A percentile compares a stretch with the other conserved stretches of the same genome.
These are phyloP conservation scores for Hemisphaericaspora nanyangensis DNA, from an alignment of 805 yeast species.

Conservation along the genomic window DNA sequence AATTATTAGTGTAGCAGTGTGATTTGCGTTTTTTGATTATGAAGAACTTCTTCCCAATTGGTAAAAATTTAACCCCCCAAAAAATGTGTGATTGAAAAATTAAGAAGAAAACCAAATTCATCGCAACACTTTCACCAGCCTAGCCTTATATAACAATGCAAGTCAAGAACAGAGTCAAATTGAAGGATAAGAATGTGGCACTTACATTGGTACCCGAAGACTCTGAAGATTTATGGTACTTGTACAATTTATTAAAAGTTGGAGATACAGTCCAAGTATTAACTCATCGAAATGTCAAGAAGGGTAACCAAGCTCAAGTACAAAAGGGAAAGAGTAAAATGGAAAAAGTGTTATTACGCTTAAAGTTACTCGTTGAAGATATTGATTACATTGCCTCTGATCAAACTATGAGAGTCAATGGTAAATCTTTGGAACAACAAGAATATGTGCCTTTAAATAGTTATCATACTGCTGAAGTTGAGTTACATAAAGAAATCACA, in stretches of 20 bases:
- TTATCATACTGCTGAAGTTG: conserved; percentile 82
- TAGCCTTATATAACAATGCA: conserved; percentile 9
- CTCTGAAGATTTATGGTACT: conserved; percentile 85
- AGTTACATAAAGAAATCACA: conserved; percentile 63
- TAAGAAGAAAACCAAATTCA: no score
- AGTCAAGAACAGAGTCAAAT: conserved; percentile 11
- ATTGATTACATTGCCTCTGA: conserved; percentile 79
- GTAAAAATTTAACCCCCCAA: no score
- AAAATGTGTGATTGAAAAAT: no score
- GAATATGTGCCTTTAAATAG: conserved; percentile 81
- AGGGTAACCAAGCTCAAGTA: conserved; percentile 22
- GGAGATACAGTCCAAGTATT: conserved; percentile 71
- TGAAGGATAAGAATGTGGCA: conserved; percentile 58
- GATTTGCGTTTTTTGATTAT: no score
- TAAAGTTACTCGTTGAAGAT: conserved; percentile 60
- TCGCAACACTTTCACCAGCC: no score
- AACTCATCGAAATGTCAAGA: conserved; percentile 63
- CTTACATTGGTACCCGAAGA: conserved; percentile 77
- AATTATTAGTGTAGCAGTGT: no score
- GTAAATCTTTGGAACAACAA: conserved; percentile 63
- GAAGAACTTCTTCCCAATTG: no score
- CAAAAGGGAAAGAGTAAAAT: conserved; percentile 50
- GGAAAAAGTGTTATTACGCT: conserved; percentile 39
- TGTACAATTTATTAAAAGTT: conserved; percentile 73
- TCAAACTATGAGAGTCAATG: conserved; percentile 74